phyloP scores from a whole-genome alignment of 2,329 filamentous ascomycete genomes.

The Pseudocercospora eumusae region DNA sequence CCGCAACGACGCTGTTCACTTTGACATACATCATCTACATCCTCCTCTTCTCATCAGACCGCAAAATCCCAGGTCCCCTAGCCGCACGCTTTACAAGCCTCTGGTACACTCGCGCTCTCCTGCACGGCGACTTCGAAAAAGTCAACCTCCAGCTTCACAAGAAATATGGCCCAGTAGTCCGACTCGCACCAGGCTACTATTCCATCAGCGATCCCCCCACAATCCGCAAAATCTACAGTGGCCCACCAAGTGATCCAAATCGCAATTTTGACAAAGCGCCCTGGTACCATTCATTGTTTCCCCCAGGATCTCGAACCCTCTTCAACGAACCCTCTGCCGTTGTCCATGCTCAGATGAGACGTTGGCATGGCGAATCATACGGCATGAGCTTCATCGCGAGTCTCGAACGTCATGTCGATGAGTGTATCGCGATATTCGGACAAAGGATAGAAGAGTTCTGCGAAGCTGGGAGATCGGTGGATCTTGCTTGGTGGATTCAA shows the following conservation, averaged over 20 bases:
- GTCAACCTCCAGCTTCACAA: slow-evolving; percentile 34
- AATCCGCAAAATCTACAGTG: slow-evolving; percentile 27
- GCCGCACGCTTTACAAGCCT: slow-evolving; percentile 1
- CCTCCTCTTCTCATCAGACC: background rate
- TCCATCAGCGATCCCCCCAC: slow-evolving; percentile 18
- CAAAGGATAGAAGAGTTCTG: slow-evolving; percentile 14
- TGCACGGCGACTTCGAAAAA: background rate
- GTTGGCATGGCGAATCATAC: slow-evolving; percentile 17
- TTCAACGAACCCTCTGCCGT: slow-evolving; percentile 5
- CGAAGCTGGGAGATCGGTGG: slow-evolving; percentile 2
- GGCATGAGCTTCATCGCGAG: slow-evolving; percentile 21
- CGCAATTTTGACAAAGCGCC: no score
- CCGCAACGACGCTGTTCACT: background rate
- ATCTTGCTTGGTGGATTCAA: slow-evolving; percentile 19
- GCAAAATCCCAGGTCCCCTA: background rate
- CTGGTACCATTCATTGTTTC: no score
- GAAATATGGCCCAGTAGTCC: slow-evolving; percentile 42
- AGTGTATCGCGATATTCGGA: slow-evolving; percentile 2
- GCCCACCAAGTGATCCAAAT: slow-evolving; percentile 1
- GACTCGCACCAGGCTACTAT: slow-evolving; percentile 43
- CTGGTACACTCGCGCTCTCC: slow-evolving; percentile 4
- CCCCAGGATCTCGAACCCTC: background rate
- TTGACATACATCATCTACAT: background rate
- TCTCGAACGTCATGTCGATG: slow-evolving; percentile 24
- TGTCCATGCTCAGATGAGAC: slow-evolving; percentile 8